phyloP scores from a whole-genome alignment of 2,329 filamentous ascomycete species.

The Emericellopsis cladophorae region DNA sequence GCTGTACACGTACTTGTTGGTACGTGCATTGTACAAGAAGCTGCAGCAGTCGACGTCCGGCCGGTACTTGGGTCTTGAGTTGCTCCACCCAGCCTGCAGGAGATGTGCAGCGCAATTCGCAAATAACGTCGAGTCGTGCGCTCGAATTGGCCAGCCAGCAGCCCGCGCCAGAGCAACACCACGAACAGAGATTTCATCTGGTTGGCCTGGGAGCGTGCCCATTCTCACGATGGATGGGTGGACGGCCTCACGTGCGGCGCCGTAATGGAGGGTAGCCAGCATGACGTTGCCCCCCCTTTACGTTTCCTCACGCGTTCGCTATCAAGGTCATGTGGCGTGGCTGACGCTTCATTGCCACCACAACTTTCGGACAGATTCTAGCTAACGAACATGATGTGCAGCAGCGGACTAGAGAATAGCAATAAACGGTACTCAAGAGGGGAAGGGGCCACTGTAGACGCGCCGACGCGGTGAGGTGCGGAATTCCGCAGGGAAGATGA shows the following conservation, averaged over 20 bases:
- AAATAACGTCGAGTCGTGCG: background rate
- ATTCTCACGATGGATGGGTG: background rate
- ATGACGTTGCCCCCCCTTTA: conserved; percentile 1
- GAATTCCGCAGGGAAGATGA: too few species aligned
- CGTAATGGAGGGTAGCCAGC: background rate
- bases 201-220: too few species aligned
- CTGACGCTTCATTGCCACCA: background rate
- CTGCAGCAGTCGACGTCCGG: background rate
- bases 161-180: too few species aligned
- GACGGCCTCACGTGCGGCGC: too few species aligned
- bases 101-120: background rate
- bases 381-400: too few species aligned
- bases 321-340: background rate
- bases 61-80: conserved; percentile 1
- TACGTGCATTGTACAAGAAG: background rate
- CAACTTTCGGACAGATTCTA: too few species aligned
- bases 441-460: too few species aligned
- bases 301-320: background rate
- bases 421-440: too few species aligned
- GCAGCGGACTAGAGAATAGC: too few species aligned
- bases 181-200: too few species aligned
- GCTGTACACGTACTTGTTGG: background rate
- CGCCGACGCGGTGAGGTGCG: too few species aligned
- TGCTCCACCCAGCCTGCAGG: background rate
- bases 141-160: too few species aligned